phyloP scores from a whole-genome alignment of 2,329 filamentous ascomycete genomes.

The Exutisphaerella laricina region DNA sequence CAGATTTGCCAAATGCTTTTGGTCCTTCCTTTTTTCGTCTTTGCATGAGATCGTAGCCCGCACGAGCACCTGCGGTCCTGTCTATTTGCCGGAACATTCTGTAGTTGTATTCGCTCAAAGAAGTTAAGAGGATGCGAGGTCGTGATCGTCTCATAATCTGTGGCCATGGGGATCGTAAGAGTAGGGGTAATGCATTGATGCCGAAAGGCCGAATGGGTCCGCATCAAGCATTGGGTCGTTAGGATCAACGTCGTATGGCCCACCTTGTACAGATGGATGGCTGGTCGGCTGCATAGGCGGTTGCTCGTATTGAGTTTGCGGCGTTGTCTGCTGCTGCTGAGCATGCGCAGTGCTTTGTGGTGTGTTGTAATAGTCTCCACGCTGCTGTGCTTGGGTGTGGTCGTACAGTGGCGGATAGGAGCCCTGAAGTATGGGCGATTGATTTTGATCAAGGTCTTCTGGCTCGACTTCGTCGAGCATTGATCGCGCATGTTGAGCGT shows the following conservation, averaged over 20 bases:
- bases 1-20: conserved; percentile 4
- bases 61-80: conserved; percentile 12
- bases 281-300: conserved; percentile 20
- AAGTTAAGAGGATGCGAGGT: not conserved
- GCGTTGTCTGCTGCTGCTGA: conserved; percentile 11
- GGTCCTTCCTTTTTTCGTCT: conserved; percentile 4
- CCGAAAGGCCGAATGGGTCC: conserved; percentile 87
- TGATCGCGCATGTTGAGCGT: conserved; percentile 53
- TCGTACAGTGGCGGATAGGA: conserved; percentile 27
- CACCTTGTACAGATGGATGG: conserved; percentile 14
- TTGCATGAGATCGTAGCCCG: conserved; percentile 18
- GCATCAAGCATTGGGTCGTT: conserved; percentile 87
- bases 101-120: not conserved
- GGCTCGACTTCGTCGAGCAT: conserved; percentile 63
- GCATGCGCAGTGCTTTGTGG: conserved; percentile 9
- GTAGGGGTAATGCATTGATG: conserved; percentile 61
- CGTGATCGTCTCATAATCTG: conserved; percentile 3
- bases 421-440: conserved; percentile 24
- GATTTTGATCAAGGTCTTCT: conserved; percentile 20
- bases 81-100: conserved; percentile 6
- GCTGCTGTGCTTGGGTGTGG: conserved; percentile 17
- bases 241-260: conserved; percentile 51
- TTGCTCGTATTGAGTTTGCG: conserved; percentile 16
- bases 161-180: conserved; percentile 18
- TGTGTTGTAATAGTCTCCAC: conserved; percentile 27